phyloP scores from a whole-genome alignment of 83 land plant species.

The Picea abies region DNA sequence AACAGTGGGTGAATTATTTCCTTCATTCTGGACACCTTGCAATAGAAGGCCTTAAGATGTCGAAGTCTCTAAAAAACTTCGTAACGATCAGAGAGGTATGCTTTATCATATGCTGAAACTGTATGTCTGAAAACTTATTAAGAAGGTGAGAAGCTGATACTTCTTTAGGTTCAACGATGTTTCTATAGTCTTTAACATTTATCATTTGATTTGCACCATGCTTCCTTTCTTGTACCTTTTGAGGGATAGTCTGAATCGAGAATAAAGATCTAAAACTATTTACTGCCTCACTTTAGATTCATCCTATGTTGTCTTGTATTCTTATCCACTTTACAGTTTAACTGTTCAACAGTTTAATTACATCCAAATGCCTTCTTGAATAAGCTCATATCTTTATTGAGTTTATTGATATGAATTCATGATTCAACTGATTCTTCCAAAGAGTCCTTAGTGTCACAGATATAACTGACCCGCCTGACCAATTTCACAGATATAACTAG shows the following conservation, averaged over 20 bases:
- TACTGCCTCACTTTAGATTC: too few species aligned
- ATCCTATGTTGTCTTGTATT: too few species aligned
- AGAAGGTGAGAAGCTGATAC: background rate
- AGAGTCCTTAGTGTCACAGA: too few species aligned
- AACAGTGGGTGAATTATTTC: constrained; percentile 57
- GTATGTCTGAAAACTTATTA: background rate
- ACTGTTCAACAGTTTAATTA: too few species aligned
- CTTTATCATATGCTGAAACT: background rate
- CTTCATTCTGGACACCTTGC: constrained; percentile 51
- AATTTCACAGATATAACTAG: too few species aligned
- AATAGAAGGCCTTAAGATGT: constrained; percentile 54
- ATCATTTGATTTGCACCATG: background rate
- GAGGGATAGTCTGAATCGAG: background rate
- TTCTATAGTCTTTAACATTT: background rate
- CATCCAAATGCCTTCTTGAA: too few species aligned
- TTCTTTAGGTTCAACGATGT: background rate
- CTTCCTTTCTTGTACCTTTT: background rate
- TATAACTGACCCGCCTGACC: too few species aligned
- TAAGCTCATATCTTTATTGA: too few species aligned
- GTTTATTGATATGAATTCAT: too few species aligned
- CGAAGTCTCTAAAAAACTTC: constrained; percentile 53
- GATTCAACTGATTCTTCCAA: too few species aligned
- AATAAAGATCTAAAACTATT: background rate
- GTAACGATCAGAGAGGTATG: constrained; percentile 46
- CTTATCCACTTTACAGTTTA: too few species aligned